phyloP scores from a whole-genome alignment of 257 asterid species.

The Verbena officinalis region DNA sequence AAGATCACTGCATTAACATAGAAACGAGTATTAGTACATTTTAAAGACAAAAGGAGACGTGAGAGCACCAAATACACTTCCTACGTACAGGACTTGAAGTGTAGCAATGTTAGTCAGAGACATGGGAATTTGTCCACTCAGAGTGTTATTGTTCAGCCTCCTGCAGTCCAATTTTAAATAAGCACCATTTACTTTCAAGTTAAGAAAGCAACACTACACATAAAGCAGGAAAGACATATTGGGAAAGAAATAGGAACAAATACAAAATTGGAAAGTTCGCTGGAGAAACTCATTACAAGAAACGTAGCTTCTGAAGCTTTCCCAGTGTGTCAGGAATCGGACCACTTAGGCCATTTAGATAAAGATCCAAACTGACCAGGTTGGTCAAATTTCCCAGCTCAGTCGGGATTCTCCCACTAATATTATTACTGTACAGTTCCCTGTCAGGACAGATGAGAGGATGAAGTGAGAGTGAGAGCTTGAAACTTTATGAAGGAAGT shows the following conservation, averaged over 20 bases:
- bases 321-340: slow-evolving; percentile 77
- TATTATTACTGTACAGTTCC: slow-evolving; percentile 93
- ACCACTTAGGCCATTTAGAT: slow-evolving; percentile 72
- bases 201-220: neutral
- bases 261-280: slow-evolving; percentile 7
- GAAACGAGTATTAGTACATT: slow-evolving; percentile 25
- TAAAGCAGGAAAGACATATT: slow-evolving; percentile 15
- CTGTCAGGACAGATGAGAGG: slow-evolving; percentile 42
- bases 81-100: slow-evolving; percentile 98
- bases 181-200: slow-evolving; percentile 26
- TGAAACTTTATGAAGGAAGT: neutral
- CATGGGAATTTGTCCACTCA: slow-evolving; percentile 75
- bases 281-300: slow-evolving; percentile 66
- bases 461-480: neutral
- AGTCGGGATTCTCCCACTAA: slow-evolving; percentile 76
- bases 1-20: slow-evolving; percentile 73
- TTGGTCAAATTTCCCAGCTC: slow-evolving; percentile 92
- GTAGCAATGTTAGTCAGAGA: slow-evolving; percentile 55
- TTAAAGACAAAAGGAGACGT: slow-evolving; percentile 17
- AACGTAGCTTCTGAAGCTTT: slow-evolving; percentile 73
- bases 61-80: slow-evolving; percentile 18
- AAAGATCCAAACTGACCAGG: slow-evolving; percentile 99
- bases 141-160: slow-evolving; percentile 94
- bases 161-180: slow-evolving; percentile 42
- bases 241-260: neutral